Evolutionary conservation across 2,329 filamentous ascomycete species (phyloP).

Genomic region (Epichloe gansuensis): DNA sequence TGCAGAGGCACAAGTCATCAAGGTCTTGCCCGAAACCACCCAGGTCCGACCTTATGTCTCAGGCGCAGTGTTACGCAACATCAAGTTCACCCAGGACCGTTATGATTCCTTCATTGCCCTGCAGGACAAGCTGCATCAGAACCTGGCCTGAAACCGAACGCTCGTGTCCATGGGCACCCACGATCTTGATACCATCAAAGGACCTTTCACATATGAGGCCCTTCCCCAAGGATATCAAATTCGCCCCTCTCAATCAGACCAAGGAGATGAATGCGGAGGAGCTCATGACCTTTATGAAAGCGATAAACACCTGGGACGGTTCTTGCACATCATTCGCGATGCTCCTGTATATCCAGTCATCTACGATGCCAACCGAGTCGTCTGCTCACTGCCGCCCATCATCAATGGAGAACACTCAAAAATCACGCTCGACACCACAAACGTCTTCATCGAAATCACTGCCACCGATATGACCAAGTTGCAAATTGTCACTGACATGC

Average conservation of each 20-base stretch:
- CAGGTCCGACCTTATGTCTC: slow-evolving; percentile 80
- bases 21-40: slow-evolving; percentile 61
- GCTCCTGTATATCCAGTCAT: slow-evolving; percentile 92
- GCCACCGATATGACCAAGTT: slow-evolving; percentile 93
- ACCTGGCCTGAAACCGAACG: slow-evolving; percentile 83
- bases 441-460: slow-evolving; percentile 95
- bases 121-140: slow-evolving; percentile 96
- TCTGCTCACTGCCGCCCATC: slow-evolving; percentile 91
- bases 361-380: slow-evolving; percentile 73
- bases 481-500: slow-evolving; percentile 88
- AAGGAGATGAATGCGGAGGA: slow-evolving; percentile 78
- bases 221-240: slow-evolving; percentile 86
- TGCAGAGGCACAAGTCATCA: slow-evolving; percentile 68
- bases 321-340: slow-evolving; percentile 87
- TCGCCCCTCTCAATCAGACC: slow-evolving; percentile 80
- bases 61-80: slow-evolving; percentile 75
- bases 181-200: slow-evolving; percentile 84
- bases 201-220: slow-evolving; percentile 94
- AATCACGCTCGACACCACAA: slow-evolving; percentile 80
- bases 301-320: slow-evolving; percentile 83
- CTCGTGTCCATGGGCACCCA: slow-evolving; percentile 96
- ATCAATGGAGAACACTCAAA: slow-evolving; percentile 98
- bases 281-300: slow-evolving; percentile 89
- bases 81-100: slow-evolving; percentile 81
- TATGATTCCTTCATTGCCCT: slow-evolving; percentile 97